Base-by-base conservation (phyloP, 805 yeast genomes). In the Monosporozyma unispora region DNA sequence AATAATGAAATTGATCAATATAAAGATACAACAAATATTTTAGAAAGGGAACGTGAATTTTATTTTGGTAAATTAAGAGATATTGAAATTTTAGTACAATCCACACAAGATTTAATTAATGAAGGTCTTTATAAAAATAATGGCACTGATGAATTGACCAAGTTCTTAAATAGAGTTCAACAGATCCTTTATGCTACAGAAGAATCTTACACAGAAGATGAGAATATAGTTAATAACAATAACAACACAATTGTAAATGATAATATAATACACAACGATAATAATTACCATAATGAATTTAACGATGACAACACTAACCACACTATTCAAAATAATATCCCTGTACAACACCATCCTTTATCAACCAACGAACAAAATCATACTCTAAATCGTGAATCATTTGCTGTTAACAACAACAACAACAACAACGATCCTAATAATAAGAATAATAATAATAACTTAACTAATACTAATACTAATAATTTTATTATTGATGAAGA, bases 21-120 rank as follows among this genome's bases (percentile, higher is more conserved):
- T 55, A 75, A 74, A 51, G 71, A 77, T 21, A 79, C 82, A 12
- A 76, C 82, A 19, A 85, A 81, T 45, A 78, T 82, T 12, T 70
- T 87, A 46, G 87, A 83, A 59, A 78, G 85, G 1, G 97, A 93
- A 64, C 79, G 98, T 54, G 85, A 87, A 64, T 88, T 91, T 60
- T 93, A 93, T 66, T 91, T 87, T 69, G 82, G 84, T 60, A 93
- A 91, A 68, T 71, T 93, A 48, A 76, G 96, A 54, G 95, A 87
- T 51, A 86, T 93, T 49, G 99, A 93, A 66, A 79, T 87, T 25
- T 68, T 90, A 44, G 77, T 84, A 23, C 88, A 84, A 59, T 77
- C 82, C 22, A 73, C 81, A 10, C 75, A 73, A 47, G 84, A 80
- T 47, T 74, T 77, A 48, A 63, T 77, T 45, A 69, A 76, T 27